phyloP scores from a whole-genome alignment of 768 basidiomycete genomes.

The Xerocomus potaroensis region DNA sequence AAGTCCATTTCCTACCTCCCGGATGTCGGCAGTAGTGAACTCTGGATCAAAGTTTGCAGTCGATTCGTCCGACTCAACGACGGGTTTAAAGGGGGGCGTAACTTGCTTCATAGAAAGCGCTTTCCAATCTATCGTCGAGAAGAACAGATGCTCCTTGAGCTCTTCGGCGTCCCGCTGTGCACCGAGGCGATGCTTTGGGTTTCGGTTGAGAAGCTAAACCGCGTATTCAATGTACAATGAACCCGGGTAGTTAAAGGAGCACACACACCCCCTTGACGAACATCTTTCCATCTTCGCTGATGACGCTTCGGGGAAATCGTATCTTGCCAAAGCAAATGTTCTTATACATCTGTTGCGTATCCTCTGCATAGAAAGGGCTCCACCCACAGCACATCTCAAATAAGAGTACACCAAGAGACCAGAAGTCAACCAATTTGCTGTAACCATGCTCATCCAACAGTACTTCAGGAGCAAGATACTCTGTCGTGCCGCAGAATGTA shows the following conservation, averaged over 20 bases:
- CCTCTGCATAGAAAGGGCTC: constrained; percentile 99
- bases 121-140: constrained; percentile 87
- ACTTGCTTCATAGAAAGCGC: constrained; percentile 83
- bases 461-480: constrained; percentile 98
- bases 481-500: constrained; percentile 98
- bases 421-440: constrained; percentile 98
- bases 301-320: constrained; percentile 94
- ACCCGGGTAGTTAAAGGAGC: constrained; percentile 6
- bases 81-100: constrained; percentile 96
- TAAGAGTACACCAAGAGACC: constrained; percentile 91
- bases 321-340: constrained; percentile 99
- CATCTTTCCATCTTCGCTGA: constrained; percentile 96
- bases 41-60: constrained; percentile 98
- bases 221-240: constrained; percentile 12
- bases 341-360: constrained; percentile 99
- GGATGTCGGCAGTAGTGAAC: constrained; percentile 90
- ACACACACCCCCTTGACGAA: constrained; percentile 94
- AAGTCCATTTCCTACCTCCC: constrained; percentile 56
- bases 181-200: constrained; percentile 96
- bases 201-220: constrained; percentile 88
- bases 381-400: constrained; percentile 99
- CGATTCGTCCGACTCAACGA: constrained; percentile 96
- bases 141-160: constrained; percentile 95
- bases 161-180: constrained; percentile 88
- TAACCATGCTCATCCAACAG: constrained; percentile 97